Base-by-base conservation (phyloP, 768 basidiomycete genomes). In the Boletus subparvulus region DNA sequence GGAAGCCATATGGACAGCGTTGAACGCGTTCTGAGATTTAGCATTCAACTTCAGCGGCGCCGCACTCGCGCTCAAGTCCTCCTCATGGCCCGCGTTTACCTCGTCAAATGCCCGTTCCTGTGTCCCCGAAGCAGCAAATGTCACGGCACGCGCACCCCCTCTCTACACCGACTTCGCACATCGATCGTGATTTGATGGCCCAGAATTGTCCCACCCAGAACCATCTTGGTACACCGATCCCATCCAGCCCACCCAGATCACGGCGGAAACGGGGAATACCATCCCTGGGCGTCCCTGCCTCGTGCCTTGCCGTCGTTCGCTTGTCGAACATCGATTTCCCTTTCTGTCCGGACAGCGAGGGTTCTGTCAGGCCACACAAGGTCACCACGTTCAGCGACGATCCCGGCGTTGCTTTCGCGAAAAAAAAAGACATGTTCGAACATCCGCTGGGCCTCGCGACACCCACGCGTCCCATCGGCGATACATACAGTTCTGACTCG, bases 261-360 rank as follows among this genome's bases (percentile, higher is more conserved):
- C 64, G 64, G 58, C 69, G 63, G 64, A 64, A 59, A 61, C 62
- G 67, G 64, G 58, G 52, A 69, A 62, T 67, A 36, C 67, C 49
- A 33, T 57, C 47, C 35, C 56, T 43, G 44, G 47, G 6, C 17
- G 1, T 21, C 21, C 52, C 17, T 41, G 67, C 66, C 69, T 68
- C 66, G 68, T 68, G 68, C 37, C n/a, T 39, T 26, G 36, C 10
- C 51, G 30, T 13, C 40, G 21, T 0, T 21, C n/a, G 36, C 28
- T 41, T 33, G 50, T 55, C 53, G 48, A 21, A 46, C 46, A 47
- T 52, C 65, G 49, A 62, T 65, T 68, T 69, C 64, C 69, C 56
- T 57, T 69, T 59, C 46, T 4, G 59, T 47, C 24, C 59, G 50
- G 37, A 56, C 43, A 36, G 35, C 61, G 41, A 41, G 26, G n/a